Conservation (phyloP, 768 basidiomycete species). For the Auricularia heimuer region DNA sequence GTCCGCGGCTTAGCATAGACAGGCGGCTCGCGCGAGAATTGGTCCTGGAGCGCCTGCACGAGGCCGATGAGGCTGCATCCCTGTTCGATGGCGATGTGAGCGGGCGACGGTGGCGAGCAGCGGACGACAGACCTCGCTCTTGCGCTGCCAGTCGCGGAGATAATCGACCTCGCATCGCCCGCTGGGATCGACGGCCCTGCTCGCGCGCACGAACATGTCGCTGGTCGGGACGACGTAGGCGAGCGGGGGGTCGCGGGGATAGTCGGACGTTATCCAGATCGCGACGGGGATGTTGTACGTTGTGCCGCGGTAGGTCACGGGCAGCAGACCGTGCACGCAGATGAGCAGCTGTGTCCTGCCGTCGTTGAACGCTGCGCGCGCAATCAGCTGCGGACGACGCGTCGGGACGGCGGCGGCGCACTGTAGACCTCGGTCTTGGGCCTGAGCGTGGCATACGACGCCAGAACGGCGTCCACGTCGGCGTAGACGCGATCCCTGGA, state of each 20-base stretch:
- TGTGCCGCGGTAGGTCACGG: constrained; percentile 64
- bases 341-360: constrained; percentile 88
- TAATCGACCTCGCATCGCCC: constrained; percentile 65
- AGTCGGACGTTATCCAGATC: constrained; percentile 78
- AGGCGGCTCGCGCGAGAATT: constrained; percentile 81
- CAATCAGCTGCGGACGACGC: constrained; percentile 10
- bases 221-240: constrained; percentile 85
- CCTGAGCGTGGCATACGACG: constrained; percentile 44
- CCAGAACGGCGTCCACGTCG: constrained; percentile 54
- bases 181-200: constrained; percentile 68
- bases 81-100: constrained; percentile 27
- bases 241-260: constrained; percentile 75
- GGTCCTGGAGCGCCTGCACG: constrained; percentile 64
- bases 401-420: constrained; percentile 16
- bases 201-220: constrained; percentile 80
- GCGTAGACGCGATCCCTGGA: constrained; percentile 45
- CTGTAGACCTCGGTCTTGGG: constrained; percentile 81
- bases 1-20: constrained; percentile 72
- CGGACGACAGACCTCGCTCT: constrained; percentile 55
- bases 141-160: constrained; percentile 65
- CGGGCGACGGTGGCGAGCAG: constrained; percentile 2
- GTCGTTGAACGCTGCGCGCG: constrained; percentile 73
- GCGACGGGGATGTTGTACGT: constrained; percentile 92
- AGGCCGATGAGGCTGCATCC: constrained; percentile 67
- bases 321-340: constrained; percentile 83